Evolutionary conservation across 2,329 filamentous ascomycete species (phyloP).

Genomic region (Nectriaceae sp.): DNA sequence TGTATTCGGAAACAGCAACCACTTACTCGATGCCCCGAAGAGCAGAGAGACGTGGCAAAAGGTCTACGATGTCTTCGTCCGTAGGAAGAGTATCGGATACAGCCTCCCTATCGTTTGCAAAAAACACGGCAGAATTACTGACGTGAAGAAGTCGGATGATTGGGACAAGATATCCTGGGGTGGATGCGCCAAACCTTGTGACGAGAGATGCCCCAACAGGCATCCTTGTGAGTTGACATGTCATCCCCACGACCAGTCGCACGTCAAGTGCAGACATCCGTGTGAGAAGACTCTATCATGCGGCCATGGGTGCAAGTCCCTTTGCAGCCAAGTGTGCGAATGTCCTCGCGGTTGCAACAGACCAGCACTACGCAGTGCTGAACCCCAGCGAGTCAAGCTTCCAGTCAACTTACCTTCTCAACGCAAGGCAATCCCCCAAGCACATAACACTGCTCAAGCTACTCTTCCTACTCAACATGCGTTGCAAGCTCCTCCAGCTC

Average conservation of each 20-base stretch:
- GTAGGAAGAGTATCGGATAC: constrained; percentile 31
- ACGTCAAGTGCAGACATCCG: constrained; percentile 32
- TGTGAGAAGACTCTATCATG: constrained; percentile 20
- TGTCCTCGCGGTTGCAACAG: constrained; percentile 16
- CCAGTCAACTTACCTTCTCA: background rate
- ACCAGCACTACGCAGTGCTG: background rate
- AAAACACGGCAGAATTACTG: constrained; percentile 55
- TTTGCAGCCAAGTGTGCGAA: constrained; percentile 18
- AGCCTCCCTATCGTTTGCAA: constrained; percentile 65
- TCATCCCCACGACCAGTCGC: constrained; percentile 14
- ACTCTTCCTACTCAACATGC: too few species aligned
- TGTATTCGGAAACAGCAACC: constrained; percentile 75
- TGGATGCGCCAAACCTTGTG: constrained; percentile 18
- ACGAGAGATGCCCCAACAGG: constrained; percentile 19
- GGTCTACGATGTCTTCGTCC: constrained; percentile 42
- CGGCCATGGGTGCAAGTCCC: constrained; percentile 18
- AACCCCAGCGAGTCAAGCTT: background rate
- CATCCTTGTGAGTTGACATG: constrained; percentile 22
- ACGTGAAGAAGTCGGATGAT: constrained; percentile 53
- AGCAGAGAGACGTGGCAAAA: constrained; percentile 43
- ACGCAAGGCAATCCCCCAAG: background rate
- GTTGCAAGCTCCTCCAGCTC: too few species aligned
- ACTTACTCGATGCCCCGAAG: constrained; percentile 47
- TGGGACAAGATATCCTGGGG: constrained; percentile 43
- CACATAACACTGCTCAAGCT: background rate